phyloP scores from a whole-genome alignment of 2,329 filamentous ascomycete species.

The Emmonsiellopsis sp. region DNA sequence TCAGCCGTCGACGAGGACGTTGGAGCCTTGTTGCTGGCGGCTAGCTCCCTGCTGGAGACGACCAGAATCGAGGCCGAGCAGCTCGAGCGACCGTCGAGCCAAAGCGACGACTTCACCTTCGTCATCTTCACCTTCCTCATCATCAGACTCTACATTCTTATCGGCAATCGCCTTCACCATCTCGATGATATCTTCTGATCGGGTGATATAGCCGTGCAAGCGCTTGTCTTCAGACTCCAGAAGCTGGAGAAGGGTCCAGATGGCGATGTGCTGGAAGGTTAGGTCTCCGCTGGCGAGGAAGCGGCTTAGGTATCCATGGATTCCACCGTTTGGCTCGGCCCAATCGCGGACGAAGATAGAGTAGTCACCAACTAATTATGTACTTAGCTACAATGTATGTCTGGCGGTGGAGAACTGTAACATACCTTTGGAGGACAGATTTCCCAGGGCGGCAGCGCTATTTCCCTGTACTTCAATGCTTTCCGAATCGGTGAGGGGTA shows the following conservation, averaged over 20 bases:
- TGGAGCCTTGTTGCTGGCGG: no score
- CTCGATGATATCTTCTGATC: conserved; percentile 81
- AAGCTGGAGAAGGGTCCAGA: conserved; percentile 92
- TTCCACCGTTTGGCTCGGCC: conserved; percentile 84
- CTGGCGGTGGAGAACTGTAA: conserved; percentile 2
- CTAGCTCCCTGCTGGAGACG: no score
- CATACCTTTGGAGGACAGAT: conserved; percentile 91
- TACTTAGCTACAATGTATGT: conserved; percentile 17
- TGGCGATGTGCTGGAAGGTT: conserved; percentile 98
- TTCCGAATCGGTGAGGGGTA: conserved; percentile 85
- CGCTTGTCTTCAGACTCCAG: conserved; percentile 90
- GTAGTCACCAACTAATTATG: conserved; percentile 74
- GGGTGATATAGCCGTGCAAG: conserved; percentile 78
- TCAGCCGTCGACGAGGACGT: conserved; percentile 65
- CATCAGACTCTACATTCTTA: conserved; percentile 76
- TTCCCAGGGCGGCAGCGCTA: conserved; percentile 89
- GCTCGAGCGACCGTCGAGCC: conserved; percentile 79
- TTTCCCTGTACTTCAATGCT: conserved; percentile 98
- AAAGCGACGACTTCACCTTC: conserved; percentile 85
- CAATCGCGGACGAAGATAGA: conserved; percentile 92
- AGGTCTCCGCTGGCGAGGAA: conserved; percentile 92
- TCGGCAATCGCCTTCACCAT: conserved; percentile 90
- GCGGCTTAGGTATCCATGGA: conserved; percentile 86
- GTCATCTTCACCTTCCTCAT: conserved; percentile 81
- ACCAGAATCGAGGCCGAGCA: conserved; percentile 55